These are phyloP conservation scores for Ustilago bromivora DNA, from an alignment of 1,284 basidiomycete species.

Conservation along the genomic window DNA sequence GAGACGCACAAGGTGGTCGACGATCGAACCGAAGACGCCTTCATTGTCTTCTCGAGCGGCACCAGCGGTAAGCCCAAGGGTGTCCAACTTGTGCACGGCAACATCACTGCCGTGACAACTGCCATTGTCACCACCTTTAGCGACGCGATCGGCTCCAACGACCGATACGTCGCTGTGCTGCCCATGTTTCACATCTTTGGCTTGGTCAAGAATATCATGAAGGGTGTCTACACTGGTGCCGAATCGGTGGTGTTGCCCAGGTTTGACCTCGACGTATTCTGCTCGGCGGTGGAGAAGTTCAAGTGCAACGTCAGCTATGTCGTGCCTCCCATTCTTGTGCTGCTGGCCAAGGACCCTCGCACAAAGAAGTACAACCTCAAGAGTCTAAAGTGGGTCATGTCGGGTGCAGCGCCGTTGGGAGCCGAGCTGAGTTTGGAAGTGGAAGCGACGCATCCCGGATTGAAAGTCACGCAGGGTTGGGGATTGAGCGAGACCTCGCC, in stretches of 20 bases:
- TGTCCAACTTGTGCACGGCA: constrained; percentile 64
- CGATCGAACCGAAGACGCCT: constrained; percentile 49
- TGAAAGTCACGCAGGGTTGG: constrained; percentile 72
- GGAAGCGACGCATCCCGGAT: constrained; percentile 72
- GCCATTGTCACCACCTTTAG: constrained; percentile 38
- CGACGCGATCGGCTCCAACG: constrained; percentile 45
- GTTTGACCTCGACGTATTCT: constrained; percentile 81
- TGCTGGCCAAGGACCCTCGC: constrained; percentile 80
- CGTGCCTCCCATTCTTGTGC: constrained; percentile 86
- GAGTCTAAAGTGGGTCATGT: constrained; percentile 76
- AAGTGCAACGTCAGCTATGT: constrained; percentile 77
- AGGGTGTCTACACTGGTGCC: constrained; percentile 75
- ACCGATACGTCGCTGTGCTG: constrained; percentile 55
- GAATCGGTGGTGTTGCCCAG: constrained; percentile 78
- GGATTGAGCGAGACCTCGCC: constrained; percentile 84
- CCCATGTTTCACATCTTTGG: constrained; percentile 65
- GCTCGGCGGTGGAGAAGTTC: constrained; percentile 77
- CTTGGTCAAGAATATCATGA: constrained; percentile 76
- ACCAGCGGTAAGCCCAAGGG: constrained; percentile 68
- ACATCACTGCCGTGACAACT: constrained; percentile 56
- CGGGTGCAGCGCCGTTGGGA: constrained; percentile 85
- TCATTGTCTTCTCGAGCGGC: constrained; percentile 65
- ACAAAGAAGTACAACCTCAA: constrained; percentile 79
- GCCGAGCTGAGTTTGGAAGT: constrained; percentile 76
- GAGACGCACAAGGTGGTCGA: constrained; percentile 49